These are phyloP conservation scores for Oxyria digyna DNA, from an alignment of 148 eudicot species.

Conservation along the genomic window DNA sequence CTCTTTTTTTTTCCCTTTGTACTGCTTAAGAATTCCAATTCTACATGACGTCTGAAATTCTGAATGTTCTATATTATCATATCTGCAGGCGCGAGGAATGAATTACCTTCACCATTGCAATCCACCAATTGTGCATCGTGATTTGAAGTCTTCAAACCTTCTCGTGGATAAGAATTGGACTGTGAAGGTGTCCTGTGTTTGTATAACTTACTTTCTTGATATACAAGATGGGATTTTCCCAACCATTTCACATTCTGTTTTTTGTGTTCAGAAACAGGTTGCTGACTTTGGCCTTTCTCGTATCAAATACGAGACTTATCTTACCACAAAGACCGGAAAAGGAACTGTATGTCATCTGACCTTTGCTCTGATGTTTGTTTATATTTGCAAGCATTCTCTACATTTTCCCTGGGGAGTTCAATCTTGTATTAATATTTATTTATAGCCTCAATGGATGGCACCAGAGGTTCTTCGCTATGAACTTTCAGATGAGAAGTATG, in stretches of 20 bases:
- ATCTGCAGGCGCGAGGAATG: conserved; percentile 80
- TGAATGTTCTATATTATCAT: neutral
- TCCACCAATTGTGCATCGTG: conserved; percentile 88
- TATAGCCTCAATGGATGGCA: conserved; percentile 99
- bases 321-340: conserved; percentile 75
- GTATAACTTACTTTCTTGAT: neutral
- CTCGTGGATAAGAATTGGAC: conserved; percentile 96
- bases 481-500: conserved; percentile 91
- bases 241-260: neutral
- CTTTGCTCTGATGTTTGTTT: neutral
- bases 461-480: conserved; percentile 98
- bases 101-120: conserved; percentile 82
- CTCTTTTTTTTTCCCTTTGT: neutral
- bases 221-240: neutral
- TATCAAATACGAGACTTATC: conserved; percentile 75
- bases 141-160: conserved; percentile 92
- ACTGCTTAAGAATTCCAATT: conserved; percentile 6
- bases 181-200: conserved; percentile 56
- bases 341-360: conserved; percentile 59
- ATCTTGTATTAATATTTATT: neutral
- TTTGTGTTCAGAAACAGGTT: conserved; percentile 37
- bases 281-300: conserved; percentile 98
- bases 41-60: neutral
- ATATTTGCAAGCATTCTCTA: neutral
- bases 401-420: neutral